Evolutionary conservation across 2,329 filamentous ascomycete genomes (phyloP), one percentile per base, ranked within the genome.

Genomic region (Xylaria sp.): DNA sequence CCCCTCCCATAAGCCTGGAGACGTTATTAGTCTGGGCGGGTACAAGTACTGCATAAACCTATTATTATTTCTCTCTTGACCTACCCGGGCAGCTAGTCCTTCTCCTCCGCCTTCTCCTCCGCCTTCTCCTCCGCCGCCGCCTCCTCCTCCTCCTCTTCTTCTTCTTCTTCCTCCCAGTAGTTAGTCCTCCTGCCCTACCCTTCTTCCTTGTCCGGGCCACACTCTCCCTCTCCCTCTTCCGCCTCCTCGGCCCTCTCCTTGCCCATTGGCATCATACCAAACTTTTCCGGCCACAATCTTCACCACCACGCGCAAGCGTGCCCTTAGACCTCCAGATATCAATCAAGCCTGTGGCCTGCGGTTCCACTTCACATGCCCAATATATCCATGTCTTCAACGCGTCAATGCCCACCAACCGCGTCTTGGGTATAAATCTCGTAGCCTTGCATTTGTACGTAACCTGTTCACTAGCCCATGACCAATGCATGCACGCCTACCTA

Each of bases 261-360:
- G 68, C 55, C 64, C 69, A 65, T 71, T 53, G 48, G 54, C 39
- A 50, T 55, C 39, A 50, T n/a, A 69, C 72, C 69, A 72, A 48
- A 61, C 65, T 72, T 74, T 42, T 39, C 45, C 72, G 70, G 71
- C 72, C 73, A 70, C 71, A 69, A 69, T 71, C 62, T 56, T 60
- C 61, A 50, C 42, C 36, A 61, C 65, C 60, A 39, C 32, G 45
- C 63, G 32, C 66, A 67, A 66, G 65, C 69, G 70, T 65, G 30
- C 48, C 58, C 30, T 45, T 51, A 51, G 21, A 56, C 53, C 54
- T 51, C 27, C n/a, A 24, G 32, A 58, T 56, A 58, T 19, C 47
- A 27, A n/a, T 34, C 36, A 24, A 11, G 8, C 24, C 12, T 3
- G 14, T n/a, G 30, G 21, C 50, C 34, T 27, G 11, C 60, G 11